Base-by-base conservation (phyloP, 352 stramenopile genomes). In the Phytophthora sp. region DNA sequence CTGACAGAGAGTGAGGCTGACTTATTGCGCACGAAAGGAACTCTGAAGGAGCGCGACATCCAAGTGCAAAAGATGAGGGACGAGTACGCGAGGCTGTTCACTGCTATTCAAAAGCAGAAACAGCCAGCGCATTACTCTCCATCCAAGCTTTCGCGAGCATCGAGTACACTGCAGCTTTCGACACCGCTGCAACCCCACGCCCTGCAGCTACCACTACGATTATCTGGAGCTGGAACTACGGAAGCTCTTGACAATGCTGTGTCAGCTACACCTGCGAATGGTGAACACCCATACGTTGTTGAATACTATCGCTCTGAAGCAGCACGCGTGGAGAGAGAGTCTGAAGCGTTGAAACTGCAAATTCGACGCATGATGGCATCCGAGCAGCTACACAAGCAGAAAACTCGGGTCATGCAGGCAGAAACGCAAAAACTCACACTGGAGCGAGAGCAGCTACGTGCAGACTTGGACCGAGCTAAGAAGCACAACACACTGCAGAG, bases 341-440 rank as follows among this genome's bases (percentile, higher is more conserved):
- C 86, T 4, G 80, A 92, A 39, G 76, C 69, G 0, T 57, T 92
- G 23, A 83, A 90, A 39, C 57, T 87, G 27, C 85, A 91, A 57
- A 84, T 94, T 59, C 82, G 83, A 53, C 90, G 89, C 45, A 88
- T 94, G 80, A 91, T 92, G 50, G 81, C 83, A 24, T 87, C 80
- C 7, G 82, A 94, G 58, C 88, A 92, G 53, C 75, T 76, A 8
- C 73, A 89, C 66, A 92, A 90, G 65, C 82, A 89, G 36, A 88
- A 89, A 59, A 90, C 88, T 29, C 72, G 74, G 1, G 46, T 82
- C 8, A 69, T 90, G 29, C 60, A 66, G 11, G 57, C 64, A 12
- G 85, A 91, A 62, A 82, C 77, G 42, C 57, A 71, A 20, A 70
- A 80, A 31, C 73, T 93, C n/a, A 52, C 77, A 13, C 72, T 82